These are phyloP conservation scores for Xylaria polymorpha DNA, from an alignment of 2,329 filamentous ascomycete species.

Conservation along the genomic window DNA sequence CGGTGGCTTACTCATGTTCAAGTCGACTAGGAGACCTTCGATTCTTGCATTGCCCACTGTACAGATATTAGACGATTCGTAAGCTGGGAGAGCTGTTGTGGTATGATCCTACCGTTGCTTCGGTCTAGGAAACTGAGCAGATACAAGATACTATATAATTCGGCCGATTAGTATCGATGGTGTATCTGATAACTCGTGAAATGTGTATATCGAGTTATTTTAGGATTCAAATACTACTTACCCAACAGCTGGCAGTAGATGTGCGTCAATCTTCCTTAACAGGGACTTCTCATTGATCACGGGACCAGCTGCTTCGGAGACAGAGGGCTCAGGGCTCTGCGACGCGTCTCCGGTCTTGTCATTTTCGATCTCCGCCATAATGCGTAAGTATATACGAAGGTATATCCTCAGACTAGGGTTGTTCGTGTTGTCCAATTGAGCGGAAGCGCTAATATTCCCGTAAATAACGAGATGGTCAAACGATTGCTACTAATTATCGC, in stretches of 20 bases:
- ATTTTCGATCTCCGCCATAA: constrained; percentile 34
- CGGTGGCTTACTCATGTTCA: constrained; percentile 62
- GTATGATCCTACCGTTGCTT: constrained; percentile 60
- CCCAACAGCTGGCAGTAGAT: constrained; percentile 65
- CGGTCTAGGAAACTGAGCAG: constrained; percentile 67
- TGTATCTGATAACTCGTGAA: neutral
- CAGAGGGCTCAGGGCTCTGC: constrained; percentile 36
- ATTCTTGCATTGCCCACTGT: constrained; percentile 69
- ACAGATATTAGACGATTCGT: constrained; percentile 5
- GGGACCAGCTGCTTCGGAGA: constrained; percentile 40
- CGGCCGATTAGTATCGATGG: constrained; percentile 10
- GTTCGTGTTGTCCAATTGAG: neutral
- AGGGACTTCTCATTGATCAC: constrained; percentile 66
- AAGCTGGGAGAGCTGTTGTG: constrained; percentile 50
- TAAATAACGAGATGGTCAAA: neutral
- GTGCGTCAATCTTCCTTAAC: constrained; percentile 66
- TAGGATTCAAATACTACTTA: constrained; percentile 7
- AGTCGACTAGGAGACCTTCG: constrained; percentile 64
- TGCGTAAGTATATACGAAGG: neutral
- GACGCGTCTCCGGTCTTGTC: constrained; percentile 29
- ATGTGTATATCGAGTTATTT: neutral
- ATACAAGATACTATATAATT: constrained; percentile 57
- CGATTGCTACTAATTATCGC: neutral
- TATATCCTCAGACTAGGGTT: neutral
- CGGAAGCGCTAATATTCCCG: neutral